Base-by-base conservation (phyloP, 2,329 filamentous ascomycete genomes). In the Phyllachora maydis region DNA sequence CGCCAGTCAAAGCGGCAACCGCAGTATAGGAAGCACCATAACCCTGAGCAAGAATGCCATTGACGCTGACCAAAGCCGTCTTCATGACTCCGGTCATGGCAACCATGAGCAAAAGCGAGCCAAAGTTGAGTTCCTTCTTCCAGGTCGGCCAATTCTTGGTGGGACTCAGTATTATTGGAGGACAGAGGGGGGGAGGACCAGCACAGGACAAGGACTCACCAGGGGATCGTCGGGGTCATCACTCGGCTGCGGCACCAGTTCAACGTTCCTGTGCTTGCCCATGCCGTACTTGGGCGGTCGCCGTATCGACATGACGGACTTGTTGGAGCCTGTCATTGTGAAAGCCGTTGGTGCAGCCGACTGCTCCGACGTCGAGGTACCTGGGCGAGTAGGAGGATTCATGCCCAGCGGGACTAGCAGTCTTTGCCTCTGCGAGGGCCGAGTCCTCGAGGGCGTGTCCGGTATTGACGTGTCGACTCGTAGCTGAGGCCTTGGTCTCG, bases 161-260 rank as follows among this genome's bases (percentile, higher is more conserved):
- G 16, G 1, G 7, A 28, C n/a, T n/a, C n/a, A n/a, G n/a, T n/a
- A n/a, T 36, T 10, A 33, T 30, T 11, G 8, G 4, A 15, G 6
- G 13, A 3, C n/a, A 6, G 16, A 4, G 4, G 11, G 17, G 5
- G 4, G 6, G 2, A 8, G 5, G 21, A 8, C 4, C 6, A 18
- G 11, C n/a, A n/a, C n/a, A n/a, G n/a, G n/a, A n/a, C n/a, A n/a
- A n/a, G 8, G 20, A 39, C 53, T 26, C 44, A 64, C 60, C 38
- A 66, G 33, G 23, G 62, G 62, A 37, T 67, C 63, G 13, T 54
- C 47, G 0, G 49, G 45, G 26, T 62, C 55, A 26, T 64, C 55
- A 25, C 57, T 65, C 1, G 62, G 61, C 36, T 62, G 61, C 3
- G 63, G 62, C 7, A 58, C 50, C 21, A 63, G 40, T 37, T 62